Base-by-base conservation (phyloP, 2,329 filamentous ascomycete genomes). In the Ambrosiella beaveri region DNA sequence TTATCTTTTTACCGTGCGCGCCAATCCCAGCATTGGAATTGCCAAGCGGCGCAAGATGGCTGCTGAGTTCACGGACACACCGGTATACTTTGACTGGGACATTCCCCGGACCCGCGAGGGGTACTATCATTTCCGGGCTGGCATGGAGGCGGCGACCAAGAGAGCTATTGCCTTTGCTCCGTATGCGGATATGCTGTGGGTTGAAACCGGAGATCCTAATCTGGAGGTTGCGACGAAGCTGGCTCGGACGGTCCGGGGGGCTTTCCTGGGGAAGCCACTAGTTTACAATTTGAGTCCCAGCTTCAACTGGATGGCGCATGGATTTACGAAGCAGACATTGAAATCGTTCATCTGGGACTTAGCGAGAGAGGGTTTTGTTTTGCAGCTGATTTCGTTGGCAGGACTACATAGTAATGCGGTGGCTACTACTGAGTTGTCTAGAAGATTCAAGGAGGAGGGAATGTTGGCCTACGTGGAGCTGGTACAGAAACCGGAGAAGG, bases 231-330 rank as follows among this genome's bases (percentile, higher is more conserved):
- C 88, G 0, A 74, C 78, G 2, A 75, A 77, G 55, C 88, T 98
- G 56, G 87, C 86, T 11, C 77, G 79, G 9, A 80, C 88, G 51
- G 93, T 98, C 61, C 81, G 86, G 57, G 71, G 74, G 0, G 74
- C 72, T 2, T 75, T 80, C 65, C 88, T 89, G 0, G 82, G 80
- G 61, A 97, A 97, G 78, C 86, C 87, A 40, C 79, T 98, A 27
- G 91, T 97, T 0, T 98, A 98, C 74, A 98, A 98, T 73, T 79
- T 98, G 1, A 90, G 85, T 3, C 93, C 93, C 0, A 95, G 88
- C 7, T 98, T 98, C 78, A 97, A 98, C 76, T 98, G 93, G 93
- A 93, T 94, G 81, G 82, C 82, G 9, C 90, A 97, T 68, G 93
- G 91, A 37, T 98, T 97, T 71, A 84, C 80, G 2, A 82, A 89